Conservation (phyloP, 768 basidiomycete genomes). For the Leccinum disarticulatum region DNA sequence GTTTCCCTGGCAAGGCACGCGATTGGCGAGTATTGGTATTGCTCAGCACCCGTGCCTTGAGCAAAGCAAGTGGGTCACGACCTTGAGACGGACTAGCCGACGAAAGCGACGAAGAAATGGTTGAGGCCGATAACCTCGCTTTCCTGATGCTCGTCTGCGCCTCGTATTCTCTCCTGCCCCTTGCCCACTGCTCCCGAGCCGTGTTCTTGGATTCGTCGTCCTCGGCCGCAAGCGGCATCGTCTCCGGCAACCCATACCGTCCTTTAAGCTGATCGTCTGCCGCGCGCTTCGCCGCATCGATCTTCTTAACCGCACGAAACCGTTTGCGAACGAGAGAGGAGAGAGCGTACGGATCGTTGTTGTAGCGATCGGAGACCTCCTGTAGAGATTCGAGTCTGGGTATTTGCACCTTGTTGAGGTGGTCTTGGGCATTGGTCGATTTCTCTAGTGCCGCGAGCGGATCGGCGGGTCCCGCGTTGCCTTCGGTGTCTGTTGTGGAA, state of each 20-base stretch:
- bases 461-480: conserved; percentile 62
- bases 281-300: conserved; percentile 63
- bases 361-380: conserved; percentile 71
- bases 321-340: conserved; percentile 73
- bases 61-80: conserved; percentile 36
- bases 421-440: conserved; percentile 72
- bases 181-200: conserved; percentile 65
- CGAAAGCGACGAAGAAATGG: conserved; percentile 24
- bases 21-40: conserved; percentile 59
- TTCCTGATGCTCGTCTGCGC: conserved; percentile 48
- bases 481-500: conserved; percentile 56
- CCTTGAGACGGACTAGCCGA: conserved; percentile 17
- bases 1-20: conserved; percentile 16
- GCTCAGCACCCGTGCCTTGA: conserved; percentile 57
- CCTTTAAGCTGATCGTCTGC: conserved; percentile 72
- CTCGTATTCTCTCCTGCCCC: conserved; percentile 48
- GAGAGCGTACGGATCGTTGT: conserved; percentile 83
- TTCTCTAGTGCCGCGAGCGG: conserved; percentile 90
- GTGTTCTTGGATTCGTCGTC: conserved; percentile 57
- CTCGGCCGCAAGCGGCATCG: conserved; percentile 63
- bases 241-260: conserved; percentile 74
- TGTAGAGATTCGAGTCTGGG: conserved; percentile 83
- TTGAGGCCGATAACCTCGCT: conserved; percentile 40
- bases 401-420: conserved; percentile 68
- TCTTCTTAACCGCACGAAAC: conserved; percentile 86